Evolutionary conservation across 305 asterid genomes (phyloP).

Genomic region (Euphrasia arctica): DNA sequence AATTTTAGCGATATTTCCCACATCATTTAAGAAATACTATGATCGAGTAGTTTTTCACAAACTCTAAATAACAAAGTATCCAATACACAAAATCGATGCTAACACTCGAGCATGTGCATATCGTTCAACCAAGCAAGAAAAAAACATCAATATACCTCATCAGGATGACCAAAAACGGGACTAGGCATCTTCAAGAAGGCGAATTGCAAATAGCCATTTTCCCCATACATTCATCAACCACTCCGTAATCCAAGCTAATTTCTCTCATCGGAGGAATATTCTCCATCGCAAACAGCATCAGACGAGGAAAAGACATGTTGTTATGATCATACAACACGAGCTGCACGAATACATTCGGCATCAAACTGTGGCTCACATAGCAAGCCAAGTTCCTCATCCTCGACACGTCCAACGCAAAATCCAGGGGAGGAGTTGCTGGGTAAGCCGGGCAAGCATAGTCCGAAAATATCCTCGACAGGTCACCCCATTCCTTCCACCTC

Average conservation of each 20-base stretch:
- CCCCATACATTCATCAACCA: slow-evolving; percentile 61
- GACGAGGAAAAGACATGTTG: slow-evolving; percentile 70
- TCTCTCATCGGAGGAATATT: slow-evolving; percentile 87
- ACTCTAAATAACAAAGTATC: not conserved
- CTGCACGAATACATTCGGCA: slow-evolving; percentile 85
- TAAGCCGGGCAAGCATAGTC: slow-evolving; percentile 53
- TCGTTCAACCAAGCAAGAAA: not conserved
- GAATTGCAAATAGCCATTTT: slow-evolving; percentile 72
- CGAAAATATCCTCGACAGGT: slow-evolving; percentile 55
- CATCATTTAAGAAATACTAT: too few species aligned
- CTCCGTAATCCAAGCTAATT: slow-evolving; percentile 84
- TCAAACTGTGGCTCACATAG: slow-evolving; percentile 79
- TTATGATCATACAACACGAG: slow-evolving; percentile 83
- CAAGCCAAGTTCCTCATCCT: slow-evolving; percentile 88
- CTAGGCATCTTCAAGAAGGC: slow-evolving; percentile 4
- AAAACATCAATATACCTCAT: not conserved
- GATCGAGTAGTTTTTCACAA: too few species aligned
- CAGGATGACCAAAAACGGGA: not conserved
- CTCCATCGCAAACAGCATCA: slow-evolving; percentile 92
- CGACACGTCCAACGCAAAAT: slow-evolving; percentile 91
- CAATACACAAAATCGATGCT: not conserved
- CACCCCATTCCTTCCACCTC: slow-evolving; percentile 94
- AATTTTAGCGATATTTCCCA: too few species aligned
- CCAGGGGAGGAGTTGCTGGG: slow-evolving; percentile 80
- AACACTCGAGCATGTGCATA: not conserved